A percentile compares a stretch with the other conserved stretches of the same genome.
Evolutionary conservation across 2,329 filamentous ascomycete genomes (phyloP).

Genomic region (Fusarium dimerum): DNA sequence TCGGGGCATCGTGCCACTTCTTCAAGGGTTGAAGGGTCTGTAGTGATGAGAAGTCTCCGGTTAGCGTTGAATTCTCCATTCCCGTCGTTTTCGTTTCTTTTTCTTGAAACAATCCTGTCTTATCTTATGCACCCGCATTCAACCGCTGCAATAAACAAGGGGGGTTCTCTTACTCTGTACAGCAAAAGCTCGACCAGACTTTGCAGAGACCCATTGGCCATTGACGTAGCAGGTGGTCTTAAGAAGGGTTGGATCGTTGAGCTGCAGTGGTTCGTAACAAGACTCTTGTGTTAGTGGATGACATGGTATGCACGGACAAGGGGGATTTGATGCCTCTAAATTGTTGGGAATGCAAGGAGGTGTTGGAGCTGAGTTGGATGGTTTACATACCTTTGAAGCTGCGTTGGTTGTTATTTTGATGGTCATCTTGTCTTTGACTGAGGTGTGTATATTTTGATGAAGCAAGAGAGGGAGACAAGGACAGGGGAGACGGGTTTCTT

Average conservation of each 20-base stretch:
- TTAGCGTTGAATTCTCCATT: too few relatives aligned
- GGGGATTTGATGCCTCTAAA: background rate
- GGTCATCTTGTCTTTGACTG: background rate
- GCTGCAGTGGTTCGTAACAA: constrained; percentile 35
- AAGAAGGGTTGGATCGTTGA: constrained; percentile 66
- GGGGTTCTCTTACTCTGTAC: constrained; percentile 55
- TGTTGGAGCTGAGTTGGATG: too few relatives aligned
- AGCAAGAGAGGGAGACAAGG: too few relatives aligned
- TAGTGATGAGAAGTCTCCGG: constrained; percentile 9
- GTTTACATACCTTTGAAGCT: constrained; percentile 18
- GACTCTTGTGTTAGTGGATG: constrained; percentile 12
- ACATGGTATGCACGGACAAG: background rate
- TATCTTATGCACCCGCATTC: too few relatives aligned
- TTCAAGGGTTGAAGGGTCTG: constrained; percentile 71
- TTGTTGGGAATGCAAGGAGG: constrained; percentile 2
- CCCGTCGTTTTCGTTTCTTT: too few relatives aligned
- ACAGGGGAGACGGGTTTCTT: too few relatives aligned
- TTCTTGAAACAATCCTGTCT: too few relatives aligned
- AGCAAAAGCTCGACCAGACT: constrained; percentile 73
- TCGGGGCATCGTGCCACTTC: constrained; percentile 54
- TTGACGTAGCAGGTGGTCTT: constrained; percentile 74
- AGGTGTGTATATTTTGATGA: too few relatives aligned
- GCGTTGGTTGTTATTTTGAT: constrained; percentile 16
- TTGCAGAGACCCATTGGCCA: constrained; percentile 73
- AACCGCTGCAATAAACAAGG: background rate